Evolutionary conservation across 139 green algal species (phyloP), one percentile per base, ranked within the genome.

Genomic region (Coccomyxa sp.): DNA sequence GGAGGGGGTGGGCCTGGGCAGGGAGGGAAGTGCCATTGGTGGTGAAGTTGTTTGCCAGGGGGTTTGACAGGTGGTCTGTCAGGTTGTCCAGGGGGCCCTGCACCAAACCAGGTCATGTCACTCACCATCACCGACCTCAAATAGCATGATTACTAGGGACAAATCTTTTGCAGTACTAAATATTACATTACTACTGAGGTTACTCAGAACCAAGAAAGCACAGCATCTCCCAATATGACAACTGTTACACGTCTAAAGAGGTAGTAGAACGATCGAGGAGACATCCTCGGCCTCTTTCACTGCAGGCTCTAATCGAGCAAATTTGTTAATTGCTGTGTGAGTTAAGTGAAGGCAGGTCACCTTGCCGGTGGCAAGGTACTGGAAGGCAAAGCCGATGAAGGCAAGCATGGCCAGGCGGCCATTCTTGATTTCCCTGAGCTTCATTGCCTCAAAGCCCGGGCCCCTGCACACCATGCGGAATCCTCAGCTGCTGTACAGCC

Each of bases 341-440:
- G 38, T 51, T 7, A 51, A 51, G 38, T 51, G 38, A 51, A 51
- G 38, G 7, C 38, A 51, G 38, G 38, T 51, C 38, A 51, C 38
- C 63, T 71, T 71, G 30, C 94, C 92, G 76, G 92, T 97, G 79
- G 94, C 95, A 58, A 88, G 82, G 87, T 97, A 91, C 91, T 98
- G 95, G 51, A 77, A 87, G 67, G 88, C 13, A 77, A 96, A 96
- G 84, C 92, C 93, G 25, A 94, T 80, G 88, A 94, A 94, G 67
- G 90, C 88, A 67, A 94, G n/a, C 67, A 58, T 75, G 14, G 59
- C 25, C 3, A 82, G 27, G n/a, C 59, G 27, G 25, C 71, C 95
- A 88, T 98, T 98, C 93, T 97, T 97, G 84, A 98, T 91, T 92
- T 98, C 95, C 92, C 97, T 96, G 27, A 95, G 85, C 91, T 98